Conservation (phyloP, 768 basidiomycete species). For the Suillus alpinus region DNA sequence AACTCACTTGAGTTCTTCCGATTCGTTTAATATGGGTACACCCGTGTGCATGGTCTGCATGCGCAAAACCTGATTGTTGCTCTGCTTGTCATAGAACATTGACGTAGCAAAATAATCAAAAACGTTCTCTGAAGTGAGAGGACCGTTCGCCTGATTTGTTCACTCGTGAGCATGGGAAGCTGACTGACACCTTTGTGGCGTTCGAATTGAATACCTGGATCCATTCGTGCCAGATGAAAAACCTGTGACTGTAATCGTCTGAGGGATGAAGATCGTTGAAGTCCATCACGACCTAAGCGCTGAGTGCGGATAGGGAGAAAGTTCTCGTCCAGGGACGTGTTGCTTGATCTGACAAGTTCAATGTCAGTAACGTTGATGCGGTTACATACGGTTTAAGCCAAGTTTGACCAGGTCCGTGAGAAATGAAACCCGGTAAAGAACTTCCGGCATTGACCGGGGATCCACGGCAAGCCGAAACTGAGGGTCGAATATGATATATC, state of each 20-base stretch:
- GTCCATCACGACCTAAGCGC: constrained; percentile 35
- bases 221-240: constrained; percentile 93
- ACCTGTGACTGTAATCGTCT: constrained; percentile 78
- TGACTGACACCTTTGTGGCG: constrained; percentile 2
- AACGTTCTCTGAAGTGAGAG: constrained; percentile 72
- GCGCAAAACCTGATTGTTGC: constrained; percentile 86
- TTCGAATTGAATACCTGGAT: constrained; percentile 50
- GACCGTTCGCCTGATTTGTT: constrained; percentile 64
- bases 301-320: neutral
- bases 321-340: neutral
- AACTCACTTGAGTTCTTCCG: constrained; percentile 79
- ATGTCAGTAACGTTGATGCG: neutral
- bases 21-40: constrained; percentile 72
- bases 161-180: constrained; percentile 1
- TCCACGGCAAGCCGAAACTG: neutral
- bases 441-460: neutral
- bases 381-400: too few relatives aligned
- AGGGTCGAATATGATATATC: constrained; percentile 1
- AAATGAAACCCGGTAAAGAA: constrained; percentile 5
- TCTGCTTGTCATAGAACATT: constrained; percentile 94
- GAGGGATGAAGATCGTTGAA: constrained; percentile 67
- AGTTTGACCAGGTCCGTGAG: constrained; percentile 31
- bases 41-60: constrained; percentile 93
- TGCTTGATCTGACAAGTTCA: neutral
- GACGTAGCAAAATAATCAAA: constrained; percentile 89